These are phyloP conservation scores for Sisymbrium altissimum DNA, from an alignment of 345 rosid genomes.

Conservation along the genomic window DNA sequence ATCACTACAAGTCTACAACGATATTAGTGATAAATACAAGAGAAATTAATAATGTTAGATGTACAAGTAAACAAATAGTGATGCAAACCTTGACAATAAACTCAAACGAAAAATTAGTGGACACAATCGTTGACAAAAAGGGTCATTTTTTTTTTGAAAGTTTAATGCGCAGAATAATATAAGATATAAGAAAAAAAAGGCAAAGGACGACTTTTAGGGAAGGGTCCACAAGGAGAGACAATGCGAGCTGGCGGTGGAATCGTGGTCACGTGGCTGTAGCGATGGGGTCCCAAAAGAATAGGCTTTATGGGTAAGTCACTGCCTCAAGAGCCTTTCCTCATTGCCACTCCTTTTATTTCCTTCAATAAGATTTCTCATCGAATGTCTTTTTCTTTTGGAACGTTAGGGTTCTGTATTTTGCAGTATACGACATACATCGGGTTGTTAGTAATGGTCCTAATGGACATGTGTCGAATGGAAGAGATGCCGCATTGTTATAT, in stretches of 20 bases:
- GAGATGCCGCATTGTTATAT: background rate
- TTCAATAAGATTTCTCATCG: background rate
- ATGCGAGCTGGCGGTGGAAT: conserved; percentile 28
- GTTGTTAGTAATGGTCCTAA: background rate
- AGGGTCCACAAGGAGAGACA: conserved; percentile 30
- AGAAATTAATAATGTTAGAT: background rate
- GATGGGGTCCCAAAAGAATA: conserved; percentile 8
- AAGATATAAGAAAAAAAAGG: background rate
- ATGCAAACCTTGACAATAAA: conserved; percentile 3
- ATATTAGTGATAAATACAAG: background rate
- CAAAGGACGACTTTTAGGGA: conserved; percentile 16
- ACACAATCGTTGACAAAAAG: background rate
- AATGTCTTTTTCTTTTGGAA: background rate
- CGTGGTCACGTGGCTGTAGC: conserved; percentile 33
- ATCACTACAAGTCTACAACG: background rate
- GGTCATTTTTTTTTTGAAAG: background rate
- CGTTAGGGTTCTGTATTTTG: background rate
- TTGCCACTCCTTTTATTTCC: background rate
- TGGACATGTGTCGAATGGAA: background rate
- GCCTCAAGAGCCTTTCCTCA: background rate
- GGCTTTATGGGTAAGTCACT: conserved; percentile 9
- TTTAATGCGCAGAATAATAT: background rate
- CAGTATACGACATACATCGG: background rate
- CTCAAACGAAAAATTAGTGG: background rate
- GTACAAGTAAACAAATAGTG: background rate